Evolutionary conservation across 805 yeast genomes (phyloP), one percentile per base, ranked within the genome.

Genomic region (Metschnikowia reukaufii): DNA sequence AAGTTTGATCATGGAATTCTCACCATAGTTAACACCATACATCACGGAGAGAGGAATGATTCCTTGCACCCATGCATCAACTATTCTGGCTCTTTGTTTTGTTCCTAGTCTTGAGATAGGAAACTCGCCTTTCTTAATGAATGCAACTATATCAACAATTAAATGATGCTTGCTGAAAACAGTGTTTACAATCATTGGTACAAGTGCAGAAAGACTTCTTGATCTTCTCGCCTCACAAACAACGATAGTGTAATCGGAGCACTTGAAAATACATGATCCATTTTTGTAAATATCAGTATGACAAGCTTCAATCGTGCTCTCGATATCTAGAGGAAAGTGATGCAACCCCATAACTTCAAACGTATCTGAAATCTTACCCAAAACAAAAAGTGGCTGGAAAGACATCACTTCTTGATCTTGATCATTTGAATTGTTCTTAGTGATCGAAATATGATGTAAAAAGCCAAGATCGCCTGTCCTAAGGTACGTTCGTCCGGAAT

Each of bases 381-480:
- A 65, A 4, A 89, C 89, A 64, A 85, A 94, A 42, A 94, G 70
- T 4, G 94, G 83, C 60, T 90, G 96, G 65, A 89, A 73, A 4
- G 74, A 59, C 1, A 72, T 61, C 25, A 62, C 57, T 15, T 46
- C 57, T 15, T 46, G 52, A 12, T 48, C 49, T 20, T 42, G 36
- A 70, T 82, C 47, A 68, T 60, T 45, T 43, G 60, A 21, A 60
- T 63, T 7, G 61, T 76, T 59, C 65, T 76, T 61, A 62, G 61
- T 76, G 58, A 59, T 73, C 9, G 74, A 74, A 4, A 89, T 83
- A 17, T 83, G 84, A 59, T 90, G 96, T 45, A 94, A 73, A 62
- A 94, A 94, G 0, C 99, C 99, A 31, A 94, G 71, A 61, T 94
- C 97, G 1, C 98, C 98, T 0, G 98, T 94, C 53, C 99, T 74